phyloP scores from a whole-genome alignment of 225 moss, liverwort and hornwort species.

The Lunularia cruciata region DNA sequence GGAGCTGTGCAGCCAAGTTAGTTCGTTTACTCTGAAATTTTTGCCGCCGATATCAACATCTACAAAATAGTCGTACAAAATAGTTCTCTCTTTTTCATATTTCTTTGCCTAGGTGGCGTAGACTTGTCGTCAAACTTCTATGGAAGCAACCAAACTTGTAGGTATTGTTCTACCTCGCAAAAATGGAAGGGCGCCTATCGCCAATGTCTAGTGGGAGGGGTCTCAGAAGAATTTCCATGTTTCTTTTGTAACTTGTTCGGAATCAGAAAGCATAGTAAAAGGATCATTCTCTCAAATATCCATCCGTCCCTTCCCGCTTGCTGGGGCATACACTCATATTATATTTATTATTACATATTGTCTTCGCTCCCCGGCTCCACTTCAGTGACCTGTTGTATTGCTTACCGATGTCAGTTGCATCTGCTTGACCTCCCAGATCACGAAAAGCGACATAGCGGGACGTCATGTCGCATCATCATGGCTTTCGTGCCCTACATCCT shows the following conservation, averaged over 20 bases:
- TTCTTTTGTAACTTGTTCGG: constrained; percentile 14
- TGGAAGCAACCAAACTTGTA: not conserved
- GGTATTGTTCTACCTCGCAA: constrained; percentile 6
- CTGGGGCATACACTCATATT: not conserved
- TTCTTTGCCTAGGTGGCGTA: constrained; percentile 11
- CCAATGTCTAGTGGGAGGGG: constrained; percentile 7
- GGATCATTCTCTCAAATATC: constrained; percentile 19
- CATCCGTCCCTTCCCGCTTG: no score
- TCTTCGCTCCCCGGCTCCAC: no score
- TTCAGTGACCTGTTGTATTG: no score
- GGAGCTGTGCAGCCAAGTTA: constrained; percentile 15
- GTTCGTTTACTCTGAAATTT: constrained; percentile 23
- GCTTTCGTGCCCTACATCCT: no score
- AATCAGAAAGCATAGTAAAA: constrained; percentile 13
- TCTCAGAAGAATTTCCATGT: constrained; percentile 1
- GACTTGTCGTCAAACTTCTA: constrained; percentile 9
- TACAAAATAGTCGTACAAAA: constrained; percentile 8
- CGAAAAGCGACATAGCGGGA: no score
- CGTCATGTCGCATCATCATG: no score
- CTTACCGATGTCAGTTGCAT: no score
- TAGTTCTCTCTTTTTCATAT: constrained; percentile 5
- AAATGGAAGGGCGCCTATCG: constrained; percentile 4
- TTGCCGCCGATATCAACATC: constrained; percentile 21
- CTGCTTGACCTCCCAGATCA: no score
- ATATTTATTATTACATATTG: no score